A percentile compares a stretch with the other conserved stretches of the same genome.
These are phyloP conservation scores for Acephala macrosclerotiorum DNA, from an alignment of 2,329 filamentous ascomycete species.

Conservation along the genomic window DNA sequence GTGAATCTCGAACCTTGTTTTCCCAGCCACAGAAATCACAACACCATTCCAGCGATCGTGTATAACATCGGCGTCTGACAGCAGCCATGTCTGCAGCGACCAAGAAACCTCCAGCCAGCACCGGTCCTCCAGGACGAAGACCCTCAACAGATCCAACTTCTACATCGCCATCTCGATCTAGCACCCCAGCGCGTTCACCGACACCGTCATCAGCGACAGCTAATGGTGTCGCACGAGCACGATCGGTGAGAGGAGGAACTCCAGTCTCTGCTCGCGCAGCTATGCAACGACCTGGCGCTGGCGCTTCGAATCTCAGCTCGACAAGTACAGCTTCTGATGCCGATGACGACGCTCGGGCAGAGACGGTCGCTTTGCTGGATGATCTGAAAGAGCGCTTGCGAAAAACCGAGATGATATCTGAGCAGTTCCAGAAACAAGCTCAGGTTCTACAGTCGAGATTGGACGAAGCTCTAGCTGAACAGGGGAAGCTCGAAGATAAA, in stretches of 20 bases:
- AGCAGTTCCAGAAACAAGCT: slow-evolving; percentile 83
- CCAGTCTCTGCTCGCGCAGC: slow-evolving; percentile 78
- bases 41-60: slow-evolving; percentile 18
- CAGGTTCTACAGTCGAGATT: slow-evolving; percentile 86
- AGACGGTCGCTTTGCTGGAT: slow-evolving; percentile 79
- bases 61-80: slow-evolving; percentile 14
- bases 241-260: slow-evolving; percentile 70
- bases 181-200: slow-evolving; percentile 38
- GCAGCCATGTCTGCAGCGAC: slow-evolving; percentile 50
- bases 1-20: slow-evolving; percentile 16
- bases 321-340: slow-evolving; percentile 51
- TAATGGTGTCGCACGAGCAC: slow-evolving; percentile 59
- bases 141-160: slow-evolving; percentile 40
- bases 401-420: slow-evolving; percentile 78
- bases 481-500: slow-evolving; percentile 85
- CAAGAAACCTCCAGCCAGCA: slow-evolving; percentile 48
- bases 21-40: slow-evolving; percentile 25
- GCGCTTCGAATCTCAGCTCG: slow-evolving; percentile 42
- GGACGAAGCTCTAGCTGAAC: slow-evolving; percentile 84
- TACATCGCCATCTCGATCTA: slow-evolving; percentile 35
- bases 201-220: slow-evolving; percentile 37
- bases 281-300: slow-evolving; percentile 61
- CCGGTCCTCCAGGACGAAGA: slow-evolving; percentile 35
- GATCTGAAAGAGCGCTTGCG: slow-evolving; percentile 85
- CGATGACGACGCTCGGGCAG: slow-evolving; percentile 79